These are phyloP conservation scores for Aspergillus kassunensis DNA, from an alignment of 495 filamentous ascomycete genomes.

Conservation along the genomic window DNA sequence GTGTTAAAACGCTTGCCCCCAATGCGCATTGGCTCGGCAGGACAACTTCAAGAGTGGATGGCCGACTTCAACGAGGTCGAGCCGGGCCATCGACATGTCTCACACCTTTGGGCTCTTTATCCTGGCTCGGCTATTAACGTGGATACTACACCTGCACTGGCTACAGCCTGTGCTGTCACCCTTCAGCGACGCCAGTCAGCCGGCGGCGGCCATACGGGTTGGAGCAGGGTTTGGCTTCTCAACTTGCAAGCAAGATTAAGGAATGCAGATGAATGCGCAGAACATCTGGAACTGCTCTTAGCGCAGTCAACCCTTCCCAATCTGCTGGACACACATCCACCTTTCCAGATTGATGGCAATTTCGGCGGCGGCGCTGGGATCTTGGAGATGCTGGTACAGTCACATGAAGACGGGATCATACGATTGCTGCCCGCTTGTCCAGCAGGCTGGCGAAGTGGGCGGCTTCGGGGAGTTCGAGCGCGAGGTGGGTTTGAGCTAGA, in stretches of 20 bases:
- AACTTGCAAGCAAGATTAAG: slow-evolving; percentile 33
- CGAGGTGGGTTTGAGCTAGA: slow-evolving; percentile 40
- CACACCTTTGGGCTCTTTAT: slow-evolving; percentile 43
- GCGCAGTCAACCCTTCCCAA: slow-evolving; percentile 38
- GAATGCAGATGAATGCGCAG: slow-evolving; percentile 29
- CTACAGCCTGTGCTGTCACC: slow-evolving; percentile 34
- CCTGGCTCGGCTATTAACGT: slow-evolving; percentile 27
- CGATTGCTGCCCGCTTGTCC: slow-evolving; percentile 44
- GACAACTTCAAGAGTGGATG: slow-evolving; percentile 48
- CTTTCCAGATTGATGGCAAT: slow-evolving; percentile 53
- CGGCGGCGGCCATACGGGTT: slow-evolving; percentile 47
- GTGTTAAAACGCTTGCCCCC: slow-evolving; percentile 24
- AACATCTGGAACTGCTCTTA: slow-evolving; percentile 35
- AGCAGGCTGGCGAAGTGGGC: slow-evolving; percentile 28
- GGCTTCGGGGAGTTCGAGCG: slow-evolving; percentile 34
- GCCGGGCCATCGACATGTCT: slow-evolving; percentile 48
- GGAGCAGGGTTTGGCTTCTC: slow-evolving; percentile 47
- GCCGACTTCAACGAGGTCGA: slow-evolving; percentile 43
- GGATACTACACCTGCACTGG: slow-evolving; percentile 21
- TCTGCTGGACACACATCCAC: slow-evolving; percentile 40
- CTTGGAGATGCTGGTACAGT: slow-evolving; percentile 49
- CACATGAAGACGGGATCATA: slow-evolving; percentile 39
- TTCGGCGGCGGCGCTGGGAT: slow-evolving; percentile 48
- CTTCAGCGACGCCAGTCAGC: slow-evolving; percentile 34
- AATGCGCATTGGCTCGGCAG: slow-evolving; percentile 33